A percentile compares a stretch with the other conserved stretches of the same genome.
Evolutionary conservation across 306 rosid genomes (phyloP).

Genomic region (Trifolium repens): DNA sequence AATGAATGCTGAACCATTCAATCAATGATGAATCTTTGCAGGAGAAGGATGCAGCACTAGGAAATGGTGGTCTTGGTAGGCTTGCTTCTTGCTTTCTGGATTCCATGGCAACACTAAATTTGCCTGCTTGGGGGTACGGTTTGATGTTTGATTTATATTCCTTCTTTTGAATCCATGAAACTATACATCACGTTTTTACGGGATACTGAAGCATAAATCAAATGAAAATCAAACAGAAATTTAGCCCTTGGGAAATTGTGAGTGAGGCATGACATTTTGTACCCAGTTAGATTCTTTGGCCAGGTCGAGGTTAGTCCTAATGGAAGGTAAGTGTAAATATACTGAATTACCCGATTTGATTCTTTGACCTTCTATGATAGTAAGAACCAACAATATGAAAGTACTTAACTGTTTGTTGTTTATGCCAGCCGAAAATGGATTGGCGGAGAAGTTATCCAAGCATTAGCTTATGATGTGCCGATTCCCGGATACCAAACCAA

Average conservation of each 20-base stretch:
- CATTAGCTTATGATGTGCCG: slow-evolving; percentile 97
- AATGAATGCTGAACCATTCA: background rate
- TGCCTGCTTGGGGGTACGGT: slow-evolving; percentile 99
- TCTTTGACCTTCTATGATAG: background rate
- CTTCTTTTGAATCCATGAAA: slow-evolving; percentile 32
- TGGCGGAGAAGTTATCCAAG: slow-evolving; percentile 87
- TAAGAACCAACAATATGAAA: background rate
- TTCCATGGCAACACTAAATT: slow-evolving; percentile 95
- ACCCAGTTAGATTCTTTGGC: slow-evolving; percentile 93
- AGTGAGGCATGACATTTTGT: slow-evolving; percentile 87
- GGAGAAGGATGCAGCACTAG: slow-evolving; percentile 99
- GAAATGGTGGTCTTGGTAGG: slow-evolving; percentile 99
- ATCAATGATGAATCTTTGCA: slow-evolving; percentile 42
- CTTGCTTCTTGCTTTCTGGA: slow-evolving; percentile 98
- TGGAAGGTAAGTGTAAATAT: slow-evolving; percentile 63
- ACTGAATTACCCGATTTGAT: slow-evolving; percentile 29
- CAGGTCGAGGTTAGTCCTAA: slow-evolving; percentile 80
- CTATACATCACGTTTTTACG: slow-evolving; percentile 14
- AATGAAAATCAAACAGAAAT: slow-evolving; percentile 69
- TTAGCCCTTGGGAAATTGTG: slow-evolving; percentile 99
- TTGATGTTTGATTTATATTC: slow-evolving; percentile 70
- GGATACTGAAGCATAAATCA: slow-evolving; percentile 34
- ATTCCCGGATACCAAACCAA: slow-evolving; percentile 99
- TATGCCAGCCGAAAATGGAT: slow-evolving; percentile 86
- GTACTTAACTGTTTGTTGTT: slow-evolving; percentile 45